Evolutionary conservation across 306 rosid species (phyloP), one percentile per base, ranked within the genome.

Genomic region (Cicer cuneatum): DNA sequence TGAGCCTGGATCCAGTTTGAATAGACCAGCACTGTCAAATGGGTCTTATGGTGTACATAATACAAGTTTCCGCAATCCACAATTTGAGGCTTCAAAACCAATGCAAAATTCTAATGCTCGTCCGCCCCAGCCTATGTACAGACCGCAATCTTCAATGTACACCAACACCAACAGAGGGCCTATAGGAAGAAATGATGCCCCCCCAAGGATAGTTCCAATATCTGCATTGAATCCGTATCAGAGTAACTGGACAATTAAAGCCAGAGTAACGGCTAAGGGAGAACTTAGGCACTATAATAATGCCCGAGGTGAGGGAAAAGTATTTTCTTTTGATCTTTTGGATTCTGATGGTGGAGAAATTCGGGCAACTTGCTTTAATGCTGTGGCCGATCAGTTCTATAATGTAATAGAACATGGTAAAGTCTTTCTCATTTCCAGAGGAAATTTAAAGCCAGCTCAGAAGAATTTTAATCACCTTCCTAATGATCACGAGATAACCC

Each of bases 281-380:
- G 94, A 89, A 71, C 95, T 91, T 61, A 90, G 86, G 80, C 80
- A 53, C 82, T 91, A 86, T 64, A 77, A 33, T 72, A 94, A 91
- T 90, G 75, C 90, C 35, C 88, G 90, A 41, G 98, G 97, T 47
- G 97, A 86, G 2, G 98, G 98, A 29, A 94, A 90, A 85, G 97
- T 94, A 12, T 94, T 94, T 80, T 87, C 86, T 75, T 94, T 94
- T 83, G 97, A 94, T 78, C 95, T 94, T 73, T 87, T 92, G 75
- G 97, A 92, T 83, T 83, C 93, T 51, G 81, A 79, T 5, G 85
- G 87, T 75, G 99, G 97, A 69, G 93, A 91, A 86, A 94, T 94
- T 45, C 89, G 93, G 29, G 95, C 79, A 60, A 94, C 95, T 58
- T 94, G 99, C 89, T 92, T 94, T 78, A 92, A 94, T 76, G 38